phyloP scores from a whole-genome alignment of 2,329 filamentous ascomycete genomes.

The Phyllosticta capitalensis region DNA sequence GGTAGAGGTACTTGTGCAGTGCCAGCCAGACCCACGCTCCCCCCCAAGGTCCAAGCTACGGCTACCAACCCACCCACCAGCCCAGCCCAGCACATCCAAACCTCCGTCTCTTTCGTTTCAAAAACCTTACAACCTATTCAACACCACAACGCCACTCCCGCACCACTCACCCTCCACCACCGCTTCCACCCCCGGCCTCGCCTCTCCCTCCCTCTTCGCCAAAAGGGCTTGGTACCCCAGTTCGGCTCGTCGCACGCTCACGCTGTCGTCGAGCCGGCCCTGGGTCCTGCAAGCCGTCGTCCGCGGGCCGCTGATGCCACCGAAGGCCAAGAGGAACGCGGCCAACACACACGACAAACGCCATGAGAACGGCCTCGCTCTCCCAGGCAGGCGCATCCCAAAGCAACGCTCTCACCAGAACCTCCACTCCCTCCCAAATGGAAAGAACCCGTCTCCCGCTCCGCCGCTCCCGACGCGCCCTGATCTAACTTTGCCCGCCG shows the following conservation, averaged over 20 bases:
- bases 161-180: slow-evolving; percentile 12
- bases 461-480: slow-evolving; percentile 28
- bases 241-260: slow-evolving; percentile 35
- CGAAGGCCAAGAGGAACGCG: slow-evolving; percentile 35
- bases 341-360: slow-evolving; percentile 45
- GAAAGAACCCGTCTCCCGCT: slow-evolving; percentile 27
- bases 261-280: slow-evolving; percentile 27
- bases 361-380: slow-evolving; percentile 82
- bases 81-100: too few species aligned
- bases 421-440: slow-evolving; percentile 35
- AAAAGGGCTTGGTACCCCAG: slow-evolving; percentile 22
- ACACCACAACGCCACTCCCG: slow-evolving; percentile 4
- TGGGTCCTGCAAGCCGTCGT: slow-evolving; percentile 25
- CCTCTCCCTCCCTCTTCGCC: slow-evolving; percentile 3
- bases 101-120: slow-evolving; percentile 7
- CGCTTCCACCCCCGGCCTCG: slow-evolving; percentile 10
- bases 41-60: neutral
- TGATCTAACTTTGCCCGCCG: slow-evolving; percentile 29
- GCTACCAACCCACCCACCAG: neutral
- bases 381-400: slow-evolving; percentile 59
- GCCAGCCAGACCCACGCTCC: neutral
- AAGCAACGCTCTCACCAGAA: slow-evolving; percentile 38
- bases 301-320: slow-evolving; percentile 36
- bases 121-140: slow-evolving; percentile 4
- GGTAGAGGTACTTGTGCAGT: too few species aligned